phyloP scores from a whole-genome alignment of 257 asterid genomes.

The Primulina eburnea region DNA sequence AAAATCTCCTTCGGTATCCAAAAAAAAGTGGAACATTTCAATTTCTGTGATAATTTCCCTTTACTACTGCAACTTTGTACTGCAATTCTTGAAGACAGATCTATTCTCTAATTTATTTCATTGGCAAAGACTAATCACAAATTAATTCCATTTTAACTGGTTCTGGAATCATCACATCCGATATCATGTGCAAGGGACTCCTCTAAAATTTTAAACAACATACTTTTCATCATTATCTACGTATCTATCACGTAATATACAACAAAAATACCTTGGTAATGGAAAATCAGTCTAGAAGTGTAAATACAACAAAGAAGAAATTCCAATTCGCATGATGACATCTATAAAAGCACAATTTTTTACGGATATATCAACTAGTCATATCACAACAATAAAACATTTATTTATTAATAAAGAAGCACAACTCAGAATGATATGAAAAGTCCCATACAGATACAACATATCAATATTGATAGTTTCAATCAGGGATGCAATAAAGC shows the following conservation, averaged over 20 bases:
- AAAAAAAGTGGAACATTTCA: not conserved
- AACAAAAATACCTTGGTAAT: slow-evolving; percentile 12
- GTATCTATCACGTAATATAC: not conserved
- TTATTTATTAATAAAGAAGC: no score
- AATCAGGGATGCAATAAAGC: not conserved
- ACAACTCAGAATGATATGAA: not conserved
- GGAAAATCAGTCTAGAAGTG: not conserved
- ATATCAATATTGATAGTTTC: not conserved
- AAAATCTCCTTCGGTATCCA: not conserved
- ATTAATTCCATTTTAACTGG: not conserved
- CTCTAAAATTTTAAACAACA: not conserved
- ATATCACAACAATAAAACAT: not conserved
- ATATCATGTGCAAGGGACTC: not conserved
- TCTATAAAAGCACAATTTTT: not conserved
- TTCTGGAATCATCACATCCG: slow-evolving; percentile 7
- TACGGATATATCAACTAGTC: not conserved
- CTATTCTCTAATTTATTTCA: slow-evolving; percentile 13
- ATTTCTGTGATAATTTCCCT: slow-evolving; percentile 8
- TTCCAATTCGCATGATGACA: not conserved
- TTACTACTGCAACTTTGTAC: slow-evolving; percentile 5
- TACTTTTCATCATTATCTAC: not conserved
- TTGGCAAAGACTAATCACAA: not conserved
- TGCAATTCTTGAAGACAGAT: not conserved
- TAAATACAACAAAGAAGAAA: slow-evolving; percentile 13
- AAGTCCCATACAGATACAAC: not conserved